Base-by-base conservation (phyloP, 305 asterid species). In the Withania somnifera region DNA sequence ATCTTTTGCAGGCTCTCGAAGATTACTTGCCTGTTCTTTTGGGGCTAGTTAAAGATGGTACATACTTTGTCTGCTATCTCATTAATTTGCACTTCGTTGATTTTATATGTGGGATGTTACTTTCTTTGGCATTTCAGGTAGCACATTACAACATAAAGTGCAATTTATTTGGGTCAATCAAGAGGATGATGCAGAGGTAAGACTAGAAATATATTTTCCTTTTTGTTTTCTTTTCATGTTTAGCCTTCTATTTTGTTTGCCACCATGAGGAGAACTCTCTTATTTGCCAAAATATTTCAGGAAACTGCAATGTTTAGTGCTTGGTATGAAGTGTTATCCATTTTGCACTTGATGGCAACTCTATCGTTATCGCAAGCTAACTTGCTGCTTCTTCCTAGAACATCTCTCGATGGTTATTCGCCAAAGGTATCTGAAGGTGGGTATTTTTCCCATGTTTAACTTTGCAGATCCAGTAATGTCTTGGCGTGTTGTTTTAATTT, bases 21-120 rank as follows among this genome's bases (percentile, higher is more conserved):
- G 98, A 93, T 84, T 97, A 97, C 86, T 88, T 97, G 88, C 99
- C 98, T 0, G 97, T 91, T 85, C 95, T 97, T 85, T 73, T 97
- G 85, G 98, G 99, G 82, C 88, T 97, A 90, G 98, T 91, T 84
- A 93, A 95, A 89, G 97, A 97, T 85, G 99, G 99, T 97, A 91
- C 36, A 84, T 80, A 77, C 79, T 82, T 63, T 80, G 69, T 32
- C 10, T 3, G 76, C 9, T 80, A 30, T 47, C 15, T 78, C 58
- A 34, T 75, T 69, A 22, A 71, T 60, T 80, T 81, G 20, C 69
- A 57, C 83, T 67, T 38, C 81, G 69, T 75, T 32, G 57, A 57
- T 84, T 47, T 15, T 79, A 85, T 71, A 77, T 82, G 80, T 75
- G 83, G 85, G 38, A 34, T 63, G 61, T 83, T 78, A 57, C 81